phyloP scores from a whole-genome alignment of 768 basidiomycete species.

The Multifurca ochricompacta region DNA sequence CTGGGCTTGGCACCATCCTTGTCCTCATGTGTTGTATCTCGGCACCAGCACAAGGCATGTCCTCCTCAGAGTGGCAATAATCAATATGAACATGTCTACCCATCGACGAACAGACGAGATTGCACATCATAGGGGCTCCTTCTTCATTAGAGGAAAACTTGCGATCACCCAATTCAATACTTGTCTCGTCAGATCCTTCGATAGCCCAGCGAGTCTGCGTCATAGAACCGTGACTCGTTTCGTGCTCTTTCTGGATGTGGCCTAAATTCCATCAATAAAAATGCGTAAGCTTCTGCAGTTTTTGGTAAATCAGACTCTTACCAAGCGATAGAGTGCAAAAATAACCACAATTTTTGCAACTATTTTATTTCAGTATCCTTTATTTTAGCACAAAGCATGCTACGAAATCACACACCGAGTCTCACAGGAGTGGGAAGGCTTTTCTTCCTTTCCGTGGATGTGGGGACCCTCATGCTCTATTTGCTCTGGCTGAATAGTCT shows the following conservation, averaged over 20 bases:
- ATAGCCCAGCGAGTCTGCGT: conserved; percentile 49
- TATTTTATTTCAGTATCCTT: conserved; percentile 22
- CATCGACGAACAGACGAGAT: conserved; percentile 44
- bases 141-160: conserved; percentile 47
- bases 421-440: conserved; percentile 50
- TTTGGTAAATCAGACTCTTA: conserved; percentile 22
- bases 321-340: conserved; percentile 51
- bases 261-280: conserved; percentile 28
- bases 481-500: conserved; percentile 37
- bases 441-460: conserved; percentile 38
- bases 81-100: conserved; percentile 56
- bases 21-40: conserved; percentile 41
- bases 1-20: conserved; percentile 39
- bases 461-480: conserved; percentile 40
- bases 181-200: conserved; percentile 43
- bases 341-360: conserved; percentile 50
- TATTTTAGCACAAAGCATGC: neutral
- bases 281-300: neutral
- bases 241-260: conserved; percentile 52
- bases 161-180: conserved; percentile 46
- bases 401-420: conserved; percentile 29
- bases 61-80: conserved; percentile 40
- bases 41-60: conserved; percentile 32
- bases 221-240: conserved; percentile 60
- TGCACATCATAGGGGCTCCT: conserved; percentile 59